Evolutionary conservation across 1,284 basidiomycete species (phyloP).

Genomic region (Wallemia ichthyophaga): DNA sequence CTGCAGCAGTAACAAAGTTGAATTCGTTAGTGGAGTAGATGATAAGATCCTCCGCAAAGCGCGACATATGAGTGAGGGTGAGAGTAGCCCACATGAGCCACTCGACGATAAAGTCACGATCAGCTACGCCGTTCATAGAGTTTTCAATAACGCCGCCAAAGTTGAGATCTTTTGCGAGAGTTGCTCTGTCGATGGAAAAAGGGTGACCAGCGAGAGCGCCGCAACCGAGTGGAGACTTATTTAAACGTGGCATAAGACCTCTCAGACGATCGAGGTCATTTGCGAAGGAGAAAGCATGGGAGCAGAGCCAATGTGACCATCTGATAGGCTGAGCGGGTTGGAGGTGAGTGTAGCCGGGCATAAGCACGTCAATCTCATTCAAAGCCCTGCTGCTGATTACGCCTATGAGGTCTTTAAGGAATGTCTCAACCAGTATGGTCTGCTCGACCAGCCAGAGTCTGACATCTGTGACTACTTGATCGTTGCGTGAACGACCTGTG

Average conservation of each 20-base stretch:
- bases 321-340: conserved; percentile 89
- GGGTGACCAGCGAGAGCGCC: conserved; percentile 92
- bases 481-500: conserved; percentile 83
- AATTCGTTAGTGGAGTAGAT: conserved; percentile 92
- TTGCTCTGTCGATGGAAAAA: conserved; percentile 66
- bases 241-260: conserved; percentile 58
- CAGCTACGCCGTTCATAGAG: conserved; percentile 77
- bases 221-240: conserved; percentile 70
- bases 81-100: conserved; percentile 89
- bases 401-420: conserved; percentile 43
- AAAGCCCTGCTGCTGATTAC: conserved; percentile 76
- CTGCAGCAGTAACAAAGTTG: conserved; percentile 71
- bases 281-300: conserved; percentile 73
- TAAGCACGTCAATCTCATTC: conserved; percentile 60
- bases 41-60: conserved; percentile 84
- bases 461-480: conserved; percentile 96
- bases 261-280: conserved; percentile 62
- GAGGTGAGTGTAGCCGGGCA: conserved; percentile 91
- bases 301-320: conserved; percentile 88
- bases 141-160: conserved; percentile 65
- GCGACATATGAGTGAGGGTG: conserved; percentile 72
- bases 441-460: conserved; percentile 75
- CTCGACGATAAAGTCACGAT: conserved; percentile 89
- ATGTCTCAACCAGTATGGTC: conserved; percentile 35
- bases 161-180: conserved; percentile 53